These are phyloP conservation scores for Zygosaccharomyces rouxii DNA, from an alignment of 805 yeast genomes.

Conservation along the genomic window DNA sequence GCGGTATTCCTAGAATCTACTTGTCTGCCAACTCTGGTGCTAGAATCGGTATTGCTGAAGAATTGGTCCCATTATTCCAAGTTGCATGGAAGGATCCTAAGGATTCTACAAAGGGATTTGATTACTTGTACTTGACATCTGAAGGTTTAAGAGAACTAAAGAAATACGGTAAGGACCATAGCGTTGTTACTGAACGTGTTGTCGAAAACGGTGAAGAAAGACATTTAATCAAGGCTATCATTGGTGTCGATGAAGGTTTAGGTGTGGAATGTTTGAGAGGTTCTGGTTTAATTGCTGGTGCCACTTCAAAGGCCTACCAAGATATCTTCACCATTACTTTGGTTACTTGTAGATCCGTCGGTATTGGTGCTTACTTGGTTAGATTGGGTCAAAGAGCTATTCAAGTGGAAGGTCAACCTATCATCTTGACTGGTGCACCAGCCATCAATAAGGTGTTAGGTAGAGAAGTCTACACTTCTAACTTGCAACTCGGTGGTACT, in stretches of 20 bases:
- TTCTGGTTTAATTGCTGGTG: constrained; percentile 98
- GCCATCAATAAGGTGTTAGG: constrained; percentile 96
- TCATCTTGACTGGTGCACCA: constrained; percentile 98
- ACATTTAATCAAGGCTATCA: constrained; percentile 72
- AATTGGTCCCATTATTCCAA: constrained; percentile 78
- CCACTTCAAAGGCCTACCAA: constrained; percentile 94
- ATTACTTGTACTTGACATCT: constrained; percentile 74
- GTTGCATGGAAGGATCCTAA: constrained; percentile 87
- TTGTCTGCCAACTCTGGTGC: constrained; percentile 99
- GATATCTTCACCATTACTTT: constrained; percentile 97
- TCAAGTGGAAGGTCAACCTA: constrained; percentile 98
- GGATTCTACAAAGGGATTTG: constrained; percentile 81
- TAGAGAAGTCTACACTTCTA: constrained; percentile 93
- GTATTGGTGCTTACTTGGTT: constrained; percentile 98
- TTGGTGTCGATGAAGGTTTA: constrained; percentile 93
- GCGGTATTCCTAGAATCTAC: constrained; percentile 93
- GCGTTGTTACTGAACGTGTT: constrained; percentile 68
- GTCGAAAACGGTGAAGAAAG: constrained; percentile 86
- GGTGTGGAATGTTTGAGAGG: constrained; percentile 99
- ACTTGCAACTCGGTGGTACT: constrained; percentile 98
- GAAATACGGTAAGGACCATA: constrained; percentile 53
- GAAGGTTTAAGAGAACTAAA: constrained; percentile 57
- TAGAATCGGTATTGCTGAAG: constrained; percentile 97
- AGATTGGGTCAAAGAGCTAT: constrained; percentile 98
- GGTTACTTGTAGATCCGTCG: constrained; percentile 99